Conservation (phyloP, 2,329 filamentous ascomycete genomes). For the Xylaria sp. region DNA sequence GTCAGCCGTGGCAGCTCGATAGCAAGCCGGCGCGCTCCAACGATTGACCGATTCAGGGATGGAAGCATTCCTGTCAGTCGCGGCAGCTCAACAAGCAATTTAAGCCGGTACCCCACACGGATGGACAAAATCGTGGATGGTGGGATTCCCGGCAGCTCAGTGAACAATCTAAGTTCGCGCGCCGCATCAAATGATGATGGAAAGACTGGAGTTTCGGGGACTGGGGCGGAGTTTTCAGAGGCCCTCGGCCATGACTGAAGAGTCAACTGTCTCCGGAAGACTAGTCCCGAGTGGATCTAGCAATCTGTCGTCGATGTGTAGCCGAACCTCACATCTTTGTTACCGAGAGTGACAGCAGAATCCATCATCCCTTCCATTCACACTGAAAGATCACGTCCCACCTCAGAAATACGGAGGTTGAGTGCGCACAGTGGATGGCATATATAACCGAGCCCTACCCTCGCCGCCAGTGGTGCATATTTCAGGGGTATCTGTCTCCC, state of each 20-base stretch:
- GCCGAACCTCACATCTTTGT: background rate
- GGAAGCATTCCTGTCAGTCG: background rate
- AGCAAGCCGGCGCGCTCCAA: constrained; percentile 57
- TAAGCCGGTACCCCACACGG: constrained; percentile 57
- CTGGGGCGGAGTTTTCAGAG: background rate
- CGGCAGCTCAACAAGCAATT: constrained; percentile 13
- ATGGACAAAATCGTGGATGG: constrained; percentile 46
- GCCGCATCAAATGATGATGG: constrained; percentile 54
- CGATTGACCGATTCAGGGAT: background rate
- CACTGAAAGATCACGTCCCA: background rate
- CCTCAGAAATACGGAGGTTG: too few species aligned
- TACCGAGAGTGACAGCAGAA: background rate
- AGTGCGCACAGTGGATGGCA: constrained; percentile 13
- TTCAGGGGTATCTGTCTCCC: background rate
- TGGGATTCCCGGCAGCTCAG: background rate
- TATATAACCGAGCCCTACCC: background rate
- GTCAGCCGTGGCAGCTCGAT: constrained; percentile 70
- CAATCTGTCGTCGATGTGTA: background rate
- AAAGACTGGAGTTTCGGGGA: background rate
- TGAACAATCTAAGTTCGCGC: constrained; percentile 52
- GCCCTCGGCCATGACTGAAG: background rate
- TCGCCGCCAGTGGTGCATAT: constrained; percentile 6
- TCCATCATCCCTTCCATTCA: constrained; percentile 3
- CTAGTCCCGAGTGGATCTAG: background rate
- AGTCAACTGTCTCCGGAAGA: background rate